phyloP scores from a whole-genome alignment of 768 basidiomycete genomes.

The Fibroporia radiculosa region DNA sequence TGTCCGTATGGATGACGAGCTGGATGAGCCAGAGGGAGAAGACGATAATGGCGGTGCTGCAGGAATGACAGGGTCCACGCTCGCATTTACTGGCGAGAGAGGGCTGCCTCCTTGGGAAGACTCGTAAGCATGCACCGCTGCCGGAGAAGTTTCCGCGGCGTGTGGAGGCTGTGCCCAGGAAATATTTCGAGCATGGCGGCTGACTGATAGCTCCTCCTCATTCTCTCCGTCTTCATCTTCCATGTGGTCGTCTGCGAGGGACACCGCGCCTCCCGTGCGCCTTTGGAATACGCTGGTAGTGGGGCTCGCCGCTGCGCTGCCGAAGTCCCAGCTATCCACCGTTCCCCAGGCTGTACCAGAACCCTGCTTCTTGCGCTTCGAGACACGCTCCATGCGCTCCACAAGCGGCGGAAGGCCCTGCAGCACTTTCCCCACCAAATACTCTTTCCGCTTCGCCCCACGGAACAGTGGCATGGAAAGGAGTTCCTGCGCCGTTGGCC shows the following conservation, averaged over 20 bases:
- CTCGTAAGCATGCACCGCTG: no score
- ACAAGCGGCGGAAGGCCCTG: conserved; percentile 67
- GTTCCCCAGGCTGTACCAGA: conserved; percentile 37
- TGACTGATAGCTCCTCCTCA: not conserved
- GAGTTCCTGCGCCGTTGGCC: conserved; percentile 75
- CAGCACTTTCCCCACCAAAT: conserved; percentile 71
- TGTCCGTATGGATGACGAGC: conserved; percentile 9
- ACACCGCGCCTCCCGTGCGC: conserved; percentile 8
- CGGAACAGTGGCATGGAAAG: conserved; percentile 76
- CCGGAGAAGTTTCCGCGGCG: no score
- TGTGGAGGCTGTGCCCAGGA: no score
- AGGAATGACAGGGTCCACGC: conserved; percentile 1
- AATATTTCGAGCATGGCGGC: no score
- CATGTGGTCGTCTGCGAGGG: conserved; percentile 26
- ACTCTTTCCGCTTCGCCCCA: conserved; percentile 67
- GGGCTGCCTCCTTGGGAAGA: no score
- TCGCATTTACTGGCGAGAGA: no score
- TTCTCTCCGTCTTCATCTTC: conserved; percentile 9
- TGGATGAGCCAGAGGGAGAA: conserved; percentile 12
- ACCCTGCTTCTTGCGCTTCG: conserved; percentile 37
- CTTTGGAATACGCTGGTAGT: conserved; percentile 19
- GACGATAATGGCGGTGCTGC: conserved; percentile 8
- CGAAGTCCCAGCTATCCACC: conserved; percentile 79
- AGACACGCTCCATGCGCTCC: conserved; percentile 69
- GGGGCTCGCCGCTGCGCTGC: conserved; percentile 27